Base-by-base conservation (phyloP, 768 basidiomycete genomes). In the Naganishia antarctica region DNA sequence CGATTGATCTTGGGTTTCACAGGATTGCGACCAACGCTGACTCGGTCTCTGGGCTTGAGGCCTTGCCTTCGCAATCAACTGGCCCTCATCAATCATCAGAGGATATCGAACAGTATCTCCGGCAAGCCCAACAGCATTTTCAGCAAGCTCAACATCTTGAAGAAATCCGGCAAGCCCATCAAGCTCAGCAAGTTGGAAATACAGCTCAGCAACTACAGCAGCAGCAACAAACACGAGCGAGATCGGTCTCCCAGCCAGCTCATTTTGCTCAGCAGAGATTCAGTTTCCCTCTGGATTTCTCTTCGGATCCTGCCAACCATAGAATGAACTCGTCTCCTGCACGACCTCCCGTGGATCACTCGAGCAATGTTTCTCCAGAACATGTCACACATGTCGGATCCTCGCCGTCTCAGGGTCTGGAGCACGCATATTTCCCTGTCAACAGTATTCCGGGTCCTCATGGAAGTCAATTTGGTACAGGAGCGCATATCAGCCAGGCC, bases 321-420 rank as follows among this genome's bases (percentile, higher is more conserved):
- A 25, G 18, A 3, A 57, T 57, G 53, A 25, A 41, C 43, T 58
- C 51, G 72, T 58, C 73, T 69, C 40, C 76, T 72, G 37, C 67
- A 23, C 46, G 61, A 68, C 49, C 64, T 50, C 21, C 61, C 44
- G 45, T 74, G 71, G 66, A 70, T 72, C 5, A 45, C 48, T 37
- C 64, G 68, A 67, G 69, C 79, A 71, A 57, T 18, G 31, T 57
- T 25, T 57, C 53, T 13, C 31, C 73, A 69, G 25, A 76, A 78
- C 57, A 75, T 41, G 41, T 31, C n/a, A 57, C 32, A 25, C 57
- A 57, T 49, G 57, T 48, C 29, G 59, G 61, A 25, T 50, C 53
- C 31, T 50, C 45, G 43, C 48, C 28, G 48, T 26, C 15, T 37
- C 53, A 57, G 15, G 53, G 37, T 11, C n/a, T 57, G 53, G 53